A percentile compares a stretch with the other conserved stretches of the same genome.
Conservation (phyloP, 2,329 filamentous ascomycete genomes). For the Pezicula rhizophila region DNA sequence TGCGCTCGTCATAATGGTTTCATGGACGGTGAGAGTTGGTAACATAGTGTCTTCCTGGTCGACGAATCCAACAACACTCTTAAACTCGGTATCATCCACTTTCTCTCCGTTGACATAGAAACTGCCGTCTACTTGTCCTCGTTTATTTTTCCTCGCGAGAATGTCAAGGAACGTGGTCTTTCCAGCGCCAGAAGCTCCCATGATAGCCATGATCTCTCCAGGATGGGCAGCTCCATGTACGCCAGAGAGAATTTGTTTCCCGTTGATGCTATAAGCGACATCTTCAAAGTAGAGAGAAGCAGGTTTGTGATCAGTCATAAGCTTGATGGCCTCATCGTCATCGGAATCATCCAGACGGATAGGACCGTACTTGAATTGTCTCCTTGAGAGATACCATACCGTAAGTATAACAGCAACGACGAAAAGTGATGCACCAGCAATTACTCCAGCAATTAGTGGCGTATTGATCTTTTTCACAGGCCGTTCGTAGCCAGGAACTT, state of each 20-base stretch:
- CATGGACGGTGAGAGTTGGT: constrained; percentile 91
- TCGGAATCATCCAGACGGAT: constrained; percentile 85
- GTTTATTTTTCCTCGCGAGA: constrained; percentile 92
- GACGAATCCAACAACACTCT: constrained; percentile 89
- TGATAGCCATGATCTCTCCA: constrained; percentile 94
- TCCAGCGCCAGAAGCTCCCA: constrained; percentile 95
- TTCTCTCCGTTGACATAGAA: constrained; percentile 94
- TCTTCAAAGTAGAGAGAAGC: constrained; percentile 84
- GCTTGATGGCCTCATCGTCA: constrained; percentile 78
- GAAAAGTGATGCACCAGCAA: constrained; percentile 79
- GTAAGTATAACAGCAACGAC: constrained; percentile 78
- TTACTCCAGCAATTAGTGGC: constrained; percentile 88
- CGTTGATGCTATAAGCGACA: constrained; percentile 79
- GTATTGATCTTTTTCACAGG: constrained; percentile 96
- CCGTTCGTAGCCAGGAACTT: constrained; percentile 83
- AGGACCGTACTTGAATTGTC: constrained; percentile 62
- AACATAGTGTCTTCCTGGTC: constrained; percentile 98
- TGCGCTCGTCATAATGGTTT: constrained; percentile 93
- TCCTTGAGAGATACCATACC: constrained; percentile 83
- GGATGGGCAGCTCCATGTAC: constrained; percentile 85
- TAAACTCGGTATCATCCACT: constrained; percentile 77
- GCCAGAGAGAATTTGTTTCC: constrained; percentile 74
- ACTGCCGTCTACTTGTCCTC: constrained; percentile 69
- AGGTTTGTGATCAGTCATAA: constrained; percentile 88
- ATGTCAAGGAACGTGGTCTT: constrained; percentile 98